Conservation (phyloP, 345 rosid species). For the Sapria himalayana region DNA sequence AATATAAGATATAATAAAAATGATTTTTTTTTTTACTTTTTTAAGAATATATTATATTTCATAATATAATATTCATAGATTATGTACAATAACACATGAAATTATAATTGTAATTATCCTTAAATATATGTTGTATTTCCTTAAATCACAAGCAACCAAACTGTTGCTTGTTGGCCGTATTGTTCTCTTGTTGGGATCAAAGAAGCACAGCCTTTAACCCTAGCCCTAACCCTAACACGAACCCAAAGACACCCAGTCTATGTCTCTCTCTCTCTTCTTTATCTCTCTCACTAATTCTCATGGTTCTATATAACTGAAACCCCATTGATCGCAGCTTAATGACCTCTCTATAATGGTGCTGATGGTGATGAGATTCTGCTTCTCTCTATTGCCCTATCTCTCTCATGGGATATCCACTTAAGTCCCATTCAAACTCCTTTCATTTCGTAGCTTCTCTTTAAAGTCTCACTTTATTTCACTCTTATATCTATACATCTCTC, state of each 20-base stretch:
- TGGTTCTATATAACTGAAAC: not conserved
- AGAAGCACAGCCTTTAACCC: constrained; percentile 25
- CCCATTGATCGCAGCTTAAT: constrained; percentile 3
- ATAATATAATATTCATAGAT: no score
- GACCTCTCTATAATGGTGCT: constrained; percentile 6
- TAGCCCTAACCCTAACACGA: not conserved
- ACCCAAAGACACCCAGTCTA: constrained; percentile 6
- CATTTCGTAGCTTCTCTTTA: constrained; percentile 7
- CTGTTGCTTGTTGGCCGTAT: constrained; percentile 70
- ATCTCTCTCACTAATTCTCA: not conserved
- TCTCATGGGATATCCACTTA: constrained; percentile 7
- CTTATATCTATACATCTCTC: not conserved
- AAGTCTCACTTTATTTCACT: not conserved
- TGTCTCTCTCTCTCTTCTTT: constrained; percentile 2
- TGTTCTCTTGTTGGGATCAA: constrained; percentile 45
- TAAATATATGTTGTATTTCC: no score
- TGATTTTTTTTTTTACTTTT: no score
- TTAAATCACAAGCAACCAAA: constrained; percentile 59
- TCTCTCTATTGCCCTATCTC: not conserved
- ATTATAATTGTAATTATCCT: no score
- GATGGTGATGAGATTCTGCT: constrained; percentile 8
- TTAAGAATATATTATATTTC: no score
- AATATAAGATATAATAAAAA: no score
- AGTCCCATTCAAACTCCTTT: constrained; percentile 12
- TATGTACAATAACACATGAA: no score